Conservation (phyloP, 2,329 filamentous ascomycete genomes). For the Teratosphaeria gauchensis region DNA sequence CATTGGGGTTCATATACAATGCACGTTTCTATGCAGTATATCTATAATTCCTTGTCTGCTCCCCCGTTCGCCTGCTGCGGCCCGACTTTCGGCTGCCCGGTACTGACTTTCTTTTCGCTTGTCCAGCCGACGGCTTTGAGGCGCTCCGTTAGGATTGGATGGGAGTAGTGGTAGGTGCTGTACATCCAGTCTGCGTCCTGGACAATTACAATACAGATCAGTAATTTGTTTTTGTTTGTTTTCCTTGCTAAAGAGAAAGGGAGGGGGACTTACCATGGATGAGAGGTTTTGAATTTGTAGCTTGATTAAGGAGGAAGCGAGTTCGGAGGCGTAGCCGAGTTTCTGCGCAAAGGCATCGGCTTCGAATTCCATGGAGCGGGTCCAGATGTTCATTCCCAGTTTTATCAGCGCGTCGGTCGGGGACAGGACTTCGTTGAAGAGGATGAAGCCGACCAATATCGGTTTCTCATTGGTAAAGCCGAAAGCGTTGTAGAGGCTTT, state of each 20-base stretch:
- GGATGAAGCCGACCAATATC: constrained; percentile 92
- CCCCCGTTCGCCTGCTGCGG: background rate
- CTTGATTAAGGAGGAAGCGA: constrained; percentile 85
- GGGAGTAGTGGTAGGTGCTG: constrained; percentile 96
- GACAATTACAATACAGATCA: background rate
- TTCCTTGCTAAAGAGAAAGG: no score
- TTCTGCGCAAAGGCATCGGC: constrained; percentile 79
- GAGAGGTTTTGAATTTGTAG: constrained; percentile 97
- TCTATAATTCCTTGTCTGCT: background rate
- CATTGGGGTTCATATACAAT: no score
- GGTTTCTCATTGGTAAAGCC: constrained; percentile 70
- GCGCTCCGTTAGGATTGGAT: constrained; percentile 90
- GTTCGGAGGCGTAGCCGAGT: constrained; percentile 73
- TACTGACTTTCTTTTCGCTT: constrained; percentile 47
- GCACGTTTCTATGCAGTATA: background rate
- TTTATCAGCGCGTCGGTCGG: constrained; percentile 94
- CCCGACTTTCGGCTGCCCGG: constrained; percentile 1
- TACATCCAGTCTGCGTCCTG: constrained; percentile 92
- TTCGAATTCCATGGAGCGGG: constrained; percentile 90
- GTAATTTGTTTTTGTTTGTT: no score
- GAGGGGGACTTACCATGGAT: constrained; percentile 69
- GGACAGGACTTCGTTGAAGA: constrained; percentile 92
- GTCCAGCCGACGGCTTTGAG: constrained; percentile 86
- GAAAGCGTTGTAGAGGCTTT: constrained; percentile 80
- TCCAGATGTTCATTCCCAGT: constrained; percentile 91